Conservation (phyloP, 164 flowering plant species). For the Magnolia officinalis region DNA sequence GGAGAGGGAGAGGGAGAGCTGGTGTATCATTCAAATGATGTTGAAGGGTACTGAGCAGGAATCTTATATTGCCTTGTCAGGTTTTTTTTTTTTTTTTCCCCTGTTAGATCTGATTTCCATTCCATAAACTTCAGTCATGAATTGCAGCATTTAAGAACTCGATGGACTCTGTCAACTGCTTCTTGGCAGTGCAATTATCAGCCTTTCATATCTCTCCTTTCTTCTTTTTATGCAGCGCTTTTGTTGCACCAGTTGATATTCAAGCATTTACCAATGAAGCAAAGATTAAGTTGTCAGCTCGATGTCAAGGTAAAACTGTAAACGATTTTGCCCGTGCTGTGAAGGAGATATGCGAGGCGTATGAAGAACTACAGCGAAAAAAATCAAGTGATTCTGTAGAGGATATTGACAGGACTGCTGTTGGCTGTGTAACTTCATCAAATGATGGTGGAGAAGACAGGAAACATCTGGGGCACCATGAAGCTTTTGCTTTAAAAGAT, state of each 20-base stretch:
- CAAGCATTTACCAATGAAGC: slow-evolving; percentile 74
- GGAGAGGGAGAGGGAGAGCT: no score
- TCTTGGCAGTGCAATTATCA: no score
- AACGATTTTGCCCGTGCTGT: slow-evolving; percentile 80
- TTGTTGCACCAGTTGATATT: slow-evolving; percentile 91
- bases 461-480: background rate
- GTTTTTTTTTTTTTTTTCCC: no score
- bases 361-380: slow-evolving; percentile 53
- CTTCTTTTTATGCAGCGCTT: slow-evolving; percentile 56
- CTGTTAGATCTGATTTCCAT: no score
- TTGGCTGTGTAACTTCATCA: slow-evolving; percentile 23
- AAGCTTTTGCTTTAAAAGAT: slow-evolving; percentile 23
- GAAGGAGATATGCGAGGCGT: slow-evolving; percentile 77
- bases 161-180: no score
- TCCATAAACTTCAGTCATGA: no score
- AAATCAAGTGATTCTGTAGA: slow-evolving; percentile 29
- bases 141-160: no score
- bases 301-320: slow-evolving; percentile 67
- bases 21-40: no score
- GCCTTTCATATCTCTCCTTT: background rate
- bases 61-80: no score
- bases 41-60: no score
- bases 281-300: slow-evolving; percentile 56
- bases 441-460: slow-evolving; percentile 27
- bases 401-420: slow-evolving; percentile 27